A percentile compares a stretch with the other conserved stretches of the same genome.
phyloP scores from a whole-genome alignment of 1,284 basidiomycete genomes.

The Ceraceosorus bombacis region DNA sequence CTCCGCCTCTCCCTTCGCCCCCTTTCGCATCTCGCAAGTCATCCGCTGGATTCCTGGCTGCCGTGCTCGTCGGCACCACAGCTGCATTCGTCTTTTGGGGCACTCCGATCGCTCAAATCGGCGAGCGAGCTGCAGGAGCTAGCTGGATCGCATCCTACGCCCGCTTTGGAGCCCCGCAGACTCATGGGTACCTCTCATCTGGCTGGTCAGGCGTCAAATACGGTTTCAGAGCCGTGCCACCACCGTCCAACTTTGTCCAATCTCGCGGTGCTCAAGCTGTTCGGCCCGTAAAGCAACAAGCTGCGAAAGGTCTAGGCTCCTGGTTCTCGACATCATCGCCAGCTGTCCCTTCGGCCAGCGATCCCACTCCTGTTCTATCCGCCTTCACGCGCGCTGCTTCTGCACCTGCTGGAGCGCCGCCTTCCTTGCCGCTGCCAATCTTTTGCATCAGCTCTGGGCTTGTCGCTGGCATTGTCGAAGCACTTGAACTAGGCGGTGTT shows the following conservation, averaged over 20 bases:
- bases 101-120: constrained; percentile 32
- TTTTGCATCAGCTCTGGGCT: constrained; percentile 38
- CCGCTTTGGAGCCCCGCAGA: constrained; percentile 29
- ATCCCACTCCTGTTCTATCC: background rate
- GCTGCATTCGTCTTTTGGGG: constrained; percentile 74
- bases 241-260: constrained; percentile 6
- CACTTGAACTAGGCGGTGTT: constrained; percentile 66
- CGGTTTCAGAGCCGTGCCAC: constrained; percentile 14
- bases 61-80: constrained; percentile 65
- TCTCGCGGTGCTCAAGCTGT: no score
- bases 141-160: constrained; percentile 26
- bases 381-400: background rate
- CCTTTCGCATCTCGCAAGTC: constrained; percentile 78
- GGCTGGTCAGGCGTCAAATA: constrained; percentile 7
- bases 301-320: no score
- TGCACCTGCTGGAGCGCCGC: constrained; percentile 15
- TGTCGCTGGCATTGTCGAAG: constrained; percentile 49
- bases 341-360: background rate
- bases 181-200: constrained; percentile 15
- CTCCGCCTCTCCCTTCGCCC: constrained; percentile 66
- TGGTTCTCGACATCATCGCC: background rate
- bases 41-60: constrained; percentile 81
- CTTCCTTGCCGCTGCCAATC: constrained; percentile 36
- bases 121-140: constrained; percentile 30
- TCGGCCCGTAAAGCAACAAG: no score